These are phyloP conservation scores for Fusarium gaditjirri DNA, from an alignment of 2,329 filamentous ascomycete genomes.

Conservation along the genomic window DNA sequence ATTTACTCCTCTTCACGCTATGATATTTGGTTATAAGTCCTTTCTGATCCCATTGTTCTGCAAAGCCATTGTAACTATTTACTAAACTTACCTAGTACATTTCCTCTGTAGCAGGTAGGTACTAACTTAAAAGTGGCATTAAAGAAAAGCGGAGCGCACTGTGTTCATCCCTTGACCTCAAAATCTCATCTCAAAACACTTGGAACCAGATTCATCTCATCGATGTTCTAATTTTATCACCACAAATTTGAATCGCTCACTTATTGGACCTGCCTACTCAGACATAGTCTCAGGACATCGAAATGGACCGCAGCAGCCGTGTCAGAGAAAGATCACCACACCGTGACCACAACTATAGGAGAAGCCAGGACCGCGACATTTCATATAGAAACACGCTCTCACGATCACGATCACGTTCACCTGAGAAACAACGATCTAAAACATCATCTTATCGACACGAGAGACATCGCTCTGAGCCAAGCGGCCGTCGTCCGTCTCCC, in stretches of 20 bases:
- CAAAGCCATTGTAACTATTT: neutral
- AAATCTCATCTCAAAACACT: slow-evolving; percentile 31
- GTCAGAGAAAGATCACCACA: slow-evolving; percentile 37
- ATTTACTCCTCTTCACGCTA: neutral
- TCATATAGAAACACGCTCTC: slow-evolving; percentile 31
- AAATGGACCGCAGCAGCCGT: slow-evolving; percentile 32
- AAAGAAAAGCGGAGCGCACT: slow-evolving; percentile 42
- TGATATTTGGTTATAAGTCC: neutral
- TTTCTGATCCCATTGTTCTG: neutral
- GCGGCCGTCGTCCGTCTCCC: slow-evolving; percentile 25
- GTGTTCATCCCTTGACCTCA: slow-evolving; percentile 33
- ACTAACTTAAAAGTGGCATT: neutral
- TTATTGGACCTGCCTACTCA: neutral
- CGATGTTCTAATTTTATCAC: neutral
- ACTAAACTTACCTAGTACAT: neutral
- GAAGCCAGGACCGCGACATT: slow-evolving; percentile 30
- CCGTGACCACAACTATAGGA: slow-evolving; percentile 33
- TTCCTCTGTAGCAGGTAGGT: too few species aligned
- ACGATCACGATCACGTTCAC: slow-evolving; percentile 42
- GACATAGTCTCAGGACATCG: neutral
- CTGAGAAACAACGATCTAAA: slow-evolving; percentile 30
- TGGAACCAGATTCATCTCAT: slow-evolving; percentile 12
- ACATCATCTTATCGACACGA: slow-evolving; percentile 30
- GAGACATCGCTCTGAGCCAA: slow-evolving; percentile 24
- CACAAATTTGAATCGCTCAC: neutral